phyloP scores from a whole-genome alignment of 331 rosid genomes.

The Malus hybrid region DNA sequence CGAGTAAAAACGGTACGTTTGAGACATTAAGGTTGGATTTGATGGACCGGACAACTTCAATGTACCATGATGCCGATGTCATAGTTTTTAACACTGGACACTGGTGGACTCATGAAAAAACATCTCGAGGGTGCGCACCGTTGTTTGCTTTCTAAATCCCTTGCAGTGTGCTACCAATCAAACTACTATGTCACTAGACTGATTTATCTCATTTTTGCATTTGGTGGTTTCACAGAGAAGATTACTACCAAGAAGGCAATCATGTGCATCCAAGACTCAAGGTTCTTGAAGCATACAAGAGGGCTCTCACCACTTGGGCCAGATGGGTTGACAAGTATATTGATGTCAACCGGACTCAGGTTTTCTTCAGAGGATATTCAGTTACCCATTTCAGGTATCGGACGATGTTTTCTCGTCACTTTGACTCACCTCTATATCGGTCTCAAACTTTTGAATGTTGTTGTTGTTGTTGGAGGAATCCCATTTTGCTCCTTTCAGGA shows the following conservation, averaged over 20 bases:
- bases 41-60: conserved; percentile 75
- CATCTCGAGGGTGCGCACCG: conserved; percentile 73
- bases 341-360: conserved; percentile 52
- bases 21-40: conserved; percentile 89
- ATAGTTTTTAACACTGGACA: conserved; percentile 91
- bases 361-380: conserved; percentile 92
- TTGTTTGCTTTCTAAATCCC: background rate
- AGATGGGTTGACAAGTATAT: conserved; percentile 64
- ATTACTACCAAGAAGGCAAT: conserved; percentile 93
- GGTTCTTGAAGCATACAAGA: conserved; percentile 68
- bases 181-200: background rate
- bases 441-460: background rate
- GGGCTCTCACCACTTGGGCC: conserved; percentile 89
- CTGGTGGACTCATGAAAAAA: conserved; percentile 99
- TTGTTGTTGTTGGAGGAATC: background rate
- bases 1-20: conserved; percentile 39
- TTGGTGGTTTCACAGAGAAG: conserved; percentile 50
- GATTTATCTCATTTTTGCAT: background rate
- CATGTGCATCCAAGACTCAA: conserved; percentile 66
- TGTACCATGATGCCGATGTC: conserved; percentile 70
- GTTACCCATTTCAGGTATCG: conserved; percentile 83
- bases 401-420: background rate
- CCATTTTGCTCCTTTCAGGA: background rate
- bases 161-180: background rate
- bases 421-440: background rate